Percentiles rank a stretch among this genome's conserved stretches.
Conservation (phyloP, 2,329 filamentous ascomycete genomes). For the Ceratocystis huliohia region DNA sequence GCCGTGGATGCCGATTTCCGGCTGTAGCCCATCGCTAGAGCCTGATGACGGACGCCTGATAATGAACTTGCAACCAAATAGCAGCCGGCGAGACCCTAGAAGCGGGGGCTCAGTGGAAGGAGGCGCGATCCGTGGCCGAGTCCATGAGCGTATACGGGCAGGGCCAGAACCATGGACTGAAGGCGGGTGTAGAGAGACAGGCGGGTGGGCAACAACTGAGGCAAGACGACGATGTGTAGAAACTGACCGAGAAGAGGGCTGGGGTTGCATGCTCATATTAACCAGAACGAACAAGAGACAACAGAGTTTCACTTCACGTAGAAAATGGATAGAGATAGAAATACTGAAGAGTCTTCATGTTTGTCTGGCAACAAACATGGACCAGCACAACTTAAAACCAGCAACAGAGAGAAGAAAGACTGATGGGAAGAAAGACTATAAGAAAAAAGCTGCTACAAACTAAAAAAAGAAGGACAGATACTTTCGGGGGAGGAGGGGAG, state of each 20-base stretch:
- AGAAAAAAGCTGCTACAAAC: background rate
- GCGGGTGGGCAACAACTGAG: background rate
- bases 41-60: slow-evolving; percentile 5
- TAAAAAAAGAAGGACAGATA: background rate
- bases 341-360: slow-evolving; percentile 14
- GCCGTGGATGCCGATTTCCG: background rate
- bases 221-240: background rate
- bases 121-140: background rate
- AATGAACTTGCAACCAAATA: slow-evolving; percentile 3
- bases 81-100: background rate
- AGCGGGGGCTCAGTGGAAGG: background rate
- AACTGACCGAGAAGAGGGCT: background rate
- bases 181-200: background rate
- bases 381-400: background rate
- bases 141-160: background rate
- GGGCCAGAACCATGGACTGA: background rate
- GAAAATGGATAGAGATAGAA: background rate
- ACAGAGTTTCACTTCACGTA: slow-evolving; percentile 2
- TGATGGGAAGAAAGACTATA: background rate
- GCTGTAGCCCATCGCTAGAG: background rate
- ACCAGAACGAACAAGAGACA: background rate
- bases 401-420: background rate
- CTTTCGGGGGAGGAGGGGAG: too few species aligned
- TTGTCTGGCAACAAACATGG: slow-evolving; percentile 1
- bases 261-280: background rate